phyloP scores from a whole-genome alignment of 345 rosid species.

The Eucalyptus erythrocorys region DNA sequence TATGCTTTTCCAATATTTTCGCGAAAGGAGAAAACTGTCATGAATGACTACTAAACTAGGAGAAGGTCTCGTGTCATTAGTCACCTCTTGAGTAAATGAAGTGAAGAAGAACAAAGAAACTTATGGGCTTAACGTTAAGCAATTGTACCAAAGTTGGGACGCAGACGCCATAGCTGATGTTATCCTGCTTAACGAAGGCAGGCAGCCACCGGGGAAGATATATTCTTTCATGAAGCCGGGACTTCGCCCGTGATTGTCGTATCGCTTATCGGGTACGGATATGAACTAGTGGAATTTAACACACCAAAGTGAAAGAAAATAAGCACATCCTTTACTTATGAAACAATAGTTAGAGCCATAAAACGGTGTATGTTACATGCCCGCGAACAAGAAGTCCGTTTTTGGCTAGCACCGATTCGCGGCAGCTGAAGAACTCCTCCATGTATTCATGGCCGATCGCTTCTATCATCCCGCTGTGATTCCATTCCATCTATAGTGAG shows the following conservation, averaged over 20 bases:
- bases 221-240: constrained; percentile 36
- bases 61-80: too few relatives aligned
- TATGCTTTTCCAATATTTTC: too few relatives aligned
- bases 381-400: constrained; percentile 70
- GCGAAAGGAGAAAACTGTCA: too few relatives aligned
- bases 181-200: constrained; percentile 68
- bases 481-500: background rate
- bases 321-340: background rate
- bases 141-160: too few relatives aligned
- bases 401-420: constrained; percentile 65
- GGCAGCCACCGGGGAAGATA: constrained; percentile 80
- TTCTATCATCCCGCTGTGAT: constrained; percentile 73
- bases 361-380: constrained; percentile 9
- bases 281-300: constrained; percentile 33
- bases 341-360: background rate
- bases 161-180: constrained; percentile 15
- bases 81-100: too few relatives aligned
- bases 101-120: too few relatives aligned
- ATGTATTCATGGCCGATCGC: constrained; percentile 85
- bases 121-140: too few relatives aligned
- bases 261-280: constrained; percentile 70
- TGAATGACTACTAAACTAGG: too few relatives aligned
- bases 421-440: constrained; percentile 66
- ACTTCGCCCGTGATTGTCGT: constrained; percentile 63
- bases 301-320: background rate